Evolutionary conservation across 164 flowering plant genomes (phyloP), one percentile per base, ranked within the genome.

Genomic region (Vitis amurensis): DNA sequence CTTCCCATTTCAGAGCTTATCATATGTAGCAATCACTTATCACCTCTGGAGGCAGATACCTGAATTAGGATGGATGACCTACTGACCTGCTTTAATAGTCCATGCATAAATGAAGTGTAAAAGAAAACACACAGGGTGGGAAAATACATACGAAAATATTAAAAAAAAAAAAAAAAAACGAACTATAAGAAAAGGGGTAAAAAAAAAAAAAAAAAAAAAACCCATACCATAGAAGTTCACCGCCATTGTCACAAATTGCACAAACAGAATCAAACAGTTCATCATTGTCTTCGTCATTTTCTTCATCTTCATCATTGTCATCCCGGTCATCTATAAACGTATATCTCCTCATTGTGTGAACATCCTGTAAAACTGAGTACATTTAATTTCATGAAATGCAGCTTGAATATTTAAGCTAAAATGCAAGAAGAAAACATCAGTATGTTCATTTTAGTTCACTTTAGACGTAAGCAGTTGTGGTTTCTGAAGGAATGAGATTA

Each of bases 231-330:
- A 76, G 53, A 47, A 85, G 8, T 3, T 56, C 44, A 30, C 88
- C 88, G 13, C 88, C 86, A 67, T 83, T 74, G 64, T 85, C 88
- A 76, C 88, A 85, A 56, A 85, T 72, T 23, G 82, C 75, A 78
- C 88, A 85, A 16, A 85, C 86, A 60, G 71, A 58, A 47, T 77
- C 83, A 71, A 75, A 82, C 10, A 57, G 47, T 12, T 60, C 73
- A 17, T 73, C 76, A 8, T 71, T 71, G 37, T 75, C 78, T 13
- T 68, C 76, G 11, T 67, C 70, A 3, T 55, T 69, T 9, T 69
- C 80, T 50, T 60, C 52, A 0, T 47, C 59, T 48, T 31, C 59
- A 11, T 63, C 80, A 17, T 62, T 66, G 66, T 80, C 81, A 31
- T 63, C 63, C 55, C 44, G 6, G 7, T 64, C 74, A 23, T 67